These are phyloP conservation scores for Carex arenaria DNA, from an alignment of 202 grass and related monocot genomes.

Conservation along the genomic window DNA sequence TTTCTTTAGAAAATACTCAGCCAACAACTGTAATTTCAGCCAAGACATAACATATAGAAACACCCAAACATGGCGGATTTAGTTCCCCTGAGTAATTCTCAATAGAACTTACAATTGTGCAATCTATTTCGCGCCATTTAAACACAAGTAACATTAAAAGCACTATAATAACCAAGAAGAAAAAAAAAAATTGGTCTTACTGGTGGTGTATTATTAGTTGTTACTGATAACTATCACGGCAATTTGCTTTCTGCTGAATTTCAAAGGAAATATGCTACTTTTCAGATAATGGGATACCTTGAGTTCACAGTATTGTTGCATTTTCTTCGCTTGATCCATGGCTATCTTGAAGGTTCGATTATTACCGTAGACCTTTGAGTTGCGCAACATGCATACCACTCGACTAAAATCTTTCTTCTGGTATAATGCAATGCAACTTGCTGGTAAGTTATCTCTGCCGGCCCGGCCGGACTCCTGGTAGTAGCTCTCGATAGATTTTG, in stretches of 20 bases:
- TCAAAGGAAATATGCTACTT: background rate
- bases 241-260: background rate
- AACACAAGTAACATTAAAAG: background rate
- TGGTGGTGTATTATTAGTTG: background rate
- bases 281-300: constrained; percentile 45
- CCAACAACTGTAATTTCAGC: background rate
- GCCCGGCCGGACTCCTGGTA: constrained; percentile 90
- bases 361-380: constrained; percentile 30
- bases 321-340: constrained; percentile 96
- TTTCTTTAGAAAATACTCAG: background rate
- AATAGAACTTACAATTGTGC: background rate
- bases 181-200: background rate
- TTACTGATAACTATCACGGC: background rate
- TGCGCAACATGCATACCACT: constrained; percentile 82
- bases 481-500: constrained; percentile 96
- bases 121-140: background rate
- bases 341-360: constrained; percentile 56
- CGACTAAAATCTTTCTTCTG: constrained; percentile 90
- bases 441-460: constrained; percentile 65
- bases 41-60: background rate
- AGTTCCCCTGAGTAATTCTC: background rate
- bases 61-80: background rate
- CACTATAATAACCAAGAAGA: background rate
- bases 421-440: constrained; percentile 60
- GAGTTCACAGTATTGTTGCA: constrained; percentile 79